Conservation (phyloP, 1,139 yeast genomes). For the Kodamaea plutei region DNA sequence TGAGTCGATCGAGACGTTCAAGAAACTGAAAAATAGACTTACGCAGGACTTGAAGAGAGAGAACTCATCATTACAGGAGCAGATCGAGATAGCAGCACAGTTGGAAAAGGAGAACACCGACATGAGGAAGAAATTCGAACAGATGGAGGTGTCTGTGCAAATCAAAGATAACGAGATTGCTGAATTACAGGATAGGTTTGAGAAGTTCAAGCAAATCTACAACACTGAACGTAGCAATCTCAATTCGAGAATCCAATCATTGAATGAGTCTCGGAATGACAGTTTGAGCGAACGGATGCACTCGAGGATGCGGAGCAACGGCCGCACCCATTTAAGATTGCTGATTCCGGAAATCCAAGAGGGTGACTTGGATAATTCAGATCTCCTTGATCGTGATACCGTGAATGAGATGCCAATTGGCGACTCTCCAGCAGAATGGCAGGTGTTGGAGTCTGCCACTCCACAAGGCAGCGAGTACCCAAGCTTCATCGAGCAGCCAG, state of each 20-base stretch:
- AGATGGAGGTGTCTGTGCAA: constrained; percentile 21
- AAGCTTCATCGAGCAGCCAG: no score
- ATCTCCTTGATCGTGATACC: not conserved
- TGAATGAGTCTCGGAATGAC: constrained; percentile 16
- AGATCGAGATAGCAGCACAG: constrained; percentile 21
- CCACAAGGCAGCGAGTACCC: not conserved
- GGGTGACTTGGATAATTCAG: no score
- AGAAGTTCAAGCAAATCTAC: constrained; percentile 27
- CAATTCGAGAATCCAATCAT: constrained; percentile 22
- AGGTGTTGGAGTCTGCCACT: constrained; percentile 1
- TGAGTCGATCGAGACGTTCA: constrained; percentile 30
- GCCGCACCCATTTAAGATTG: not conserved
- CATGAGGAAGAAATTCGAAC: constrained; percentile 17
- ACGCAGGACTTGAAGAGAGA: constrained; percentile 27
- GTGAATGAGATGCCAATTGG: constrained; percentile 26
- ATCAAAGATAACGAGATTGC: constrained; percentile 22
- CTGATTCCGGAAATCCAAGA: not conserved
- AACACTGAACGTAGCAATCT: constrained; percentile 29
- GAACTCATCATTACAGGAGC: constrained; percentile 18
- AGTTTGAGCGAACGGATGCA: not conserved
- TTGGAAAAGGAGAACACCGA: constrained; percentile 14
- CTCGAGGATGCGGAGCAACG: no score
- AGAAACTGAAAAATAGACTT: constrained; percentile 28
- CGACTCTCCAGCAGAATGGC: constrained; percentile 20
- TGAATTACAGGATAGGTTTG: constrained; percentile 30